A percentile compares a stretch with the other conserved stretches of the same genome.
These are phyloP conservation scores for Achaetomiella virescens DNA, from an alignment of 495 filamentous ascomycete genomes.

Conservation along the genomic window DNA sequence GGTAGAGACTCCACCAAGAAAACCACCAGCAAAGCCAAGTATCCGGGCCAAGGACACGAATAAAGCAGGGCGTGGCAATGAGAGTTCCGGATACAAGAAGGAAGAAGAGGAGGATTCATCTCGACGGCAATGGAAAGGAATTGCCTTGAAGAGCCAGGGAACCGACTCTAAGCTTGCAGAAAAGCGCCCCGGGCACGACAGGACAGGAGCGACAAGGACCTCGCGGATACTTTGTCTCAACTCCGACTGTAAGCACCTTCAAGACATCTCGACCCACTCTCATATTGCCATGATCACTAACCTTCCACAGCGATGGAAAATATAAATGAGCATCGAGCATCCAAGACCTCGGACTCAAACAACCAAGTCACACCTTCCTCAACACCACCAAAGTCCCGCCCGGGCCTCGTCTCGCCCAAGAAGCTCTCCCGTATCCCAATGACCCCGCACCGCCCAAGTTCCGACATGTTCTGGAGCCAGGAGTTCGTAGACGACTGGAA, in stretches of 20 bases:
- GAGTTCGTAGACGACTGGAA: slow-evolving; percentile 75
- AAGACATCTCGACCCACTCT: not conserved
- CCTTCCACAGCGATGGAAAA: slow-evolving; percentile 5
- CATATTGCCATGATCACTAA: not conserved
- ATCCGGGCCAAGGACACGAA: not conserved
- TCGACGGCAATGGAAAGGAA: not conserved
- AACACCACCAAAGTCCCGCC: slow-evolving; percentile 26
- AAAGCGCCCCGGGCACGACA: not conserved
- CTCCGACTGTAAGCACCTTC: slow-evolving; percentile 18
- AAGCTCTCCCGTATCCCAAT: slow-evolving; percentile 35
- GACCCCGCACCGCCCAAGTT: slow-evolving; percentile 54
- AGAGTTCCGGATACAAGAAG: not conserved
- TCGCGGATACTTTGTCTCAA: slow-evolving; percentile 21
- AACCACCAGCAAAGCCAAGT: slow-evolving; percentile 6
- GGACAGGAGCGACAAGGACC: slow-evolving; percentile 8
- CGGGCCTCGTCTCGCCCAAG: slow-evolving; percentile 29
- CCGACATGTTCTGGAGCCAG: slow-evolving; percentile 76
- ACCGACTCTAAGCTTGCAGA: not conserved
- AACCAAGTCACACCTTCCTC: slow-evolving; percentile 17
- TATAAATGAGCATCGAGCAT: not conserved
- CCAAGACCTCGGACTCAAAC: not conserved
- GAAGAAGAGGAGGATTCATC: not conserved
- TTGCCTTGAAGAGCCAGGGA: not conserved
- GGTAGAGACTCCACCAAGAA: not conserved
- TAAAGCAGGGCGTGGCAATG: not conserved